Conservation (phyloP, 2,329 filamentous ascomycete species). For the Diaporthe velutina region DNA sequence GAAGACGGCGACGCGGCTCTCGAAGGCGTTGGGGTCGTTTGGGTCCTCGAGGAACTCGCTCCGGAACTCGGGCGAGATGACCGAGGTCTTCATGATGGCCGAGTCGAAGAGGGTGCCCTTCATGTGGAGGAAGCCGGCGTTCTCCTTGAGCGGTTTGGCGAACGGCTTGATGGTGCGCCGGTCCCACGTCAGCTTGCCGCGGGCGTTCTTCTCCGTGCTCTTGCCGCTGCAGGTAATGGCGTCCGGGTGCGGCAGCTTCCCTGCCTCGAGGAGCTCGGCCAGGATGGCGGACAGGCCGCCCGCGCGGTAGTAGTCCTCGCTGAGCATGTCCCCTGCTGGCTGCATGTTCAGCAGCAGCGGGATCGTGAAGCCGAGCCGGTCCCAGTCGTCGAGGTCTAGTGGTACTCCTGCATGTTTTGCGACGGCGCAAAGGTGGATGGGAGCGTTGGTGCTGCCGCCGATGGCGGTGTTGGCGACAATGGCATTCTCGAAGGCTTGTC, state of each 20-base stretch:
- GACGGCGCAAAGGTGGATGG: constrained; percentile 67
- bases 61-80: constrained; percentile 60
- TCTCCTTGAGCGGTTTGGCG: constrained; percentile 57
- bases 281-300: constrained; percentile 55
- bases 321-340: constrained; percentile 62
- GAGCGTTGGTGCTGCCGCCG: constrained; percentile 68
- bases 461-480: constrained; percentile 67
- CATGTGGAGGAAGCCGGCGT: constrained; percentile 65
- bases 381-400: constrained; percentile 66
- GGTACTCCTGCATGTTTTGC: constrained; percentile 66
- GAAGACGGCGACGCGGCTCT: constrained; percentile 61
- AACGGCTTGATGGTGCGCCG: constrained; percentile 60
- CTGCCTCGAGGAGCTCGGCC: constrained; percentile 63
- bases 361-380: constrained; percentile 61
- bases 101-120: constrained; percentile 62
- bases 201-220: constrained; percentile 57
- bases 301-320: constrained; percentile 39
- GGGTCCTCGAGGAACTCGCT: constrained; percentile 59
- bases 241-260: constrained; percentile 43
- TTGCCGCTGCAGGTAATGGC: constrained; percentile 61
- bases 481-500: constrained; percentile 68
- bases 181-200: constrained; percentile 62
- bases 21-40: constrained; percentile 61
- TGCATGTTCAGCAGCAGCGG: constrained; percentile 68
- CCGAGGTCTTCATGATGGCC: constrained; percentile 66